Evolutionary conservation across 345 rosid genomes (phyloP).

Genomic region (Dimocarpus longan): DNA sequence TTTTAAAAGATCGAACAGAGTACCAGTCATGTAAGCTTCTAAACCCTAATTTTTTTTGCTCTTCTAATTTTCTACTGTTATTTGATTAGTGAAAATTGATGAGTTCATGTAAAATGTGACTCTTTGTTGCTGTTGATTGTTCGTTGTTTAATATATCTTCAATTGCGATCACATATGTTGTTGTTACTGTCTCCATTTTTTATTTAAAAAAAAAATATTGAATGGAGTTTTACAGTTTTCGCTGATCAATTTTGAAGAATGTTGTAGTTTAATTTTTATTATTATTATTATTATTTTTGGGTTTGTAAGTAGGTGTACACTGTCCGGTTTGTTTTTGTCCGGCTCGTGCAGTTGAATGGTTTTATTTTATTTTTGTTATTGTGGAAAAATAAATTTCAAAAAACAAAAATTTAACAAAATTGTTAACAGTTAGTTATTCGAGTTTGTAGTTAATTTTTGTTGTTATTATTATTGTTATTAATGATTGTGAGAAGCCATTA

Average conservation of each 20-base stretch:
- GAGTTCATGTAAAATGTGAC: constrained; percentile 11
- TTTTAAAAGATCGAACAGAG: background rate
- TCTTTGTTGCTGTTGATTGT: constrained; percentile 13
- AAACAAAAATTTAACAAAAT: too few relatives aligned
- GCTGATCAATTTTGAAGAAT: constrained; percentile 3
- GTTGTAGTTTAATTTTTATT: background rate
- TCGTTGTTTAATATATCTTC: background rate
- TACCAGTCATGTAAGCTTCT: background rate
- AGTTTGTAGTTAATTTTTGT: background rate
- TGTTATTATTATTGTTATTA: background rate
- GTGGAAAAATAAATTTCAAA: background rate
- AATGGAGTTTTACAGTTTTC: constrained; percentile 12
- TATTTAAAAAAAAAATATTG: constrained; percentile 11
- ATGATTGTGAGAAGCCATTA: background rate
- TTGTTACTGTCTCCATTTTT: background rate
- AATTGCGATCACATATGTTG: background rate
- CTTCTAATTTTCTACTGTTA: background rate
- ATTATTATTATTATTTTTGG: background rate
- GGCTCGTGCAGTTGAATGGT: background rate
- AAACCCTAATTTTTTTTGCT: background rate
- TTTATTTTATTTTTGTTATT: background rate
- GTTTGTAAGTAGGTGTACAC: background rate
- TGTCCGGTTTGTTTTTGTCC: background rate
- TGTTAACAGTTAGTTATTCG: background rate
- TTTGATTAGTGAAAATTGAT: background rate